Conservation (phyloP, 441 rosid genomes). For the Eugenia klotzschiana region DNA sequence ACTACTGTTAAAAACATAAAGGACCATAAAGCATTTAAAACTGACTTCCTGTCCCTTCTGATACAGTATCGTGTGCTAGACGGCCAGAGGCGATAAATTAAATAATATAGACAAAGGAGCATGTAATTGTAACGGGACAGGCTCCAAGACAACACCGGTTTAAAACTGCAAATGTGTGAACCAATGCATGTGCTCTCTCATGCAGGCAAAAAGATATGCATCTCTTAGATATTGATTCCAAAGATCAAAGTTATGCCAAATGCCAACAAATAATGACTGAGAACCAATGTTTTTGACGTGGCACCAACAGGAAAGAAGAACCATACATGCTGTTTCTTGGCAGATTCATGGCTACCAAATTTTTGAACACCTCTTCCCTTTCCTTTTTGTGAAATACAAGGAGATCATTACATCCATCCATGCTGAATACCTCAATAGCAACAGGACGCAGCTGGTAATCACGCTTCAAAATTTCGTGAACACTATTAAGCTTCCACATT, state of each 20-base stretch:
- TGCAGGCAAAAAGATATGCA: not conserved
- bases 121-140: not conserved
- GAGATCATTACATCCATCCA: constrained; percentile 99
- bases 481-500: constrained; percentile 98
- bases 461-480: constrained; percentile 97
- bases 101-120: not conserved
- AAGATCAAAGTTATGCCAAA: not conserved
- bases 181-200: not conserved
- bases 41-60: not conserved
- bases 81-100: not conserved
- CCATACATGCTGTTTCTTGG: constrained; percentile 94
- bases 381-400: constrained; percentile 97
- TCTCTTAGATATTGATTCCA: not conserved
- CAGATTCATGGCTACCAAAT: constrained; percentile 94
- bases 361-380: constrained; percentile 98
- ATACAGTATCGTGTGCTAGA: not conserved
- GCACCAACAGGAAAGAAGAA: constrained; percentile 5
- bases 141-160: not conserved
- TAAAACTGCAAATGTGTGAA: not conserved
- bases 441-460: constrained; percentile 99
- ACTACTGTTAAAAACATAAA: not conserved
- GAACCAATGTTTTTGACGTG: not conserved
- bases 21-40: not conserved
- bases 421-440: constrained; percentile 98
- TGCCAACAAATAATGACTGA: not conserved